Evolutionary conservation across 495 filamentous ascomycete genomes (phyloP), one percentile per base, ranked within the genome.

Genomic region (Talaromyces wortmannii): DNA sequence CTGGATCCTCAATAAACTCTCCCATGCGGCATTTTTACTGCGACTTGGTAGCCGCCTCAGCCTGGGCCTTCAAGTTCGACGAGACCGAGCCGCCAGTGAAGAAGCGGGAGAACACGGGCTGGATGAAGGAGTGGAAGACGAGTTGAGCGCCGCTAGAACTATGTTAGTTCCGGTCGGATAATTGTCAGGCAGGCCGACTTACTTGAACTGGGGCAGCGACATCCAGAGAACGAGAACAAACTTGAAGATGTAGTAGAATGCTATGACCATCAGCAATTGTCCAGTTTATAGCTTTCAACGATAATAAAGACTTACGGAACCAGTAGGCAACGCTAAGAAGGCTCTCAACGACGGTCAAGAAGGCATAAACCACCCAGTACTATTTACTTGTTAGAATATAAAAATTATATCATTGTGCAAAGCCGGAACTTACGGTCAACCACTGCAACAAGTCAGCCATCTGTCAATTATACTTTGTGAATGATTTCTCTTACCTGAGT

Each of bases 161-260:
- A 36, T 57, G 59, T 76, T 55, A 74, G 67, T 23, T 45, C 2
- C 11, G 33, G 3, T 7, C 18, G 7, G 7, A 15, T 8, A 29
- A 55, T 18, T 63, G 50, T 30, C 5, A 4, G 29, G 29, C 2
- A n/a, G 12, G 30, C 45, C 49, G 33, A 79, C 86, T 68, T 85
- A 97, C 94, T 77, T 78, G 78, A 91, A 95, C 72, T 89, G 84
- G 62, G 94, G 94, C 58, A 99, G 89, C 60, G 92, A 86, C 75
- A 97, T 89, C 95, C 95, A 99, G 66, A 99, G 83, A 63, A 97
- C 77, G 65, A 97, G 83, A 65, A 91, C 81, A 67, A 99, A 96
- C 80, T 99, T 99, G 87, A 97, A 97, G 75, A 92, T 94, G 76
- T 90, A 99, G 85, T 99, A 99, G 83, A 99, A 99, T 65, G 94